Base-by-base conservation (phyloP, 2,329 filamentous ascomycete species). In the Penicillium sp. region DNA sequence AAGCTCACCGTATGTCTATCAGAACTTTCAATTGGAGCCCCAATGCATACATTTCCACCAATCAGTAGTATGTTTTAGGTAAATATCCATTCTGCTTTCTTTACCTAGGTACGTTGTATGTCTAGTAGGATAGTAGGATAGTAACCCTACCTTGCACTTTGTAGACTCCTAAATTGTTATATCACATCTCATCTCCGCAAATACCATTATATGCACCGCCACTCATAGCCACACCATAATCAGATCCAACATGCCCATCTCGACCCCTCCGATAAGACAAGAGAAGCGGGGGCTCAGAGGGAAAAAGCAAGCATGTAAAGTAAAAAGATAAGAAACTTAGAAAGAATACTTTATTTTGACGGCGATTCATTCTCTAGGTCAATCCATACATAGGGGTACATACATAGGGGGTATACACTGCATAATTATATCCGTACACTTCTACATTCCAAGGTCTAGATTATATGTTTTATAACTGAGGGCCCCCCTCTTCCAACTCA, bases 271-370 rank as follows among this genome's bases (percentile, higher is more conserved):
- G 3, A 26, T 28, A 28, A 40, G 24, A 41, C 7, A 6, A 15
- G 26, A 26, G 37, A 41, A 31, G 26, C 17, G 42, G 33, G 19
- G 35, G 33, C 28, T 4, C 17, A 17, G 44, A 43, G n/a, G 12
- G 3, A 43, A 35, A 45, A 45, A 45, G 26, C 44, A 40, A 46
- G 12, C 24, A 38, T 39, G 2, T 3, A n/a, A 29, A 10, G 13
- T 12, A 32, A 39, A 9, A 22, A 38, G 22, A 22, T 17, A 22
- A 34, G 4, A 28, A 17, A 32, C 22, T 24, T 24, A 24, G 22
- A 24, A 8, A 24, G 41, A 24, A 48, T 32, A 57, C 51, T 53
- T 53, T 58, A 60, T 52, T 58, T 53, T 43, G 42, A 59, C 57
- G 8, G 17, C 53, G 41, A 24, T 24, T 34, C 31, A 15, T 34